phyloP scores from a whole-genome alignment of 2,329 filamentous ascomycete species.

The Clarireedia hainanense region DNA sequence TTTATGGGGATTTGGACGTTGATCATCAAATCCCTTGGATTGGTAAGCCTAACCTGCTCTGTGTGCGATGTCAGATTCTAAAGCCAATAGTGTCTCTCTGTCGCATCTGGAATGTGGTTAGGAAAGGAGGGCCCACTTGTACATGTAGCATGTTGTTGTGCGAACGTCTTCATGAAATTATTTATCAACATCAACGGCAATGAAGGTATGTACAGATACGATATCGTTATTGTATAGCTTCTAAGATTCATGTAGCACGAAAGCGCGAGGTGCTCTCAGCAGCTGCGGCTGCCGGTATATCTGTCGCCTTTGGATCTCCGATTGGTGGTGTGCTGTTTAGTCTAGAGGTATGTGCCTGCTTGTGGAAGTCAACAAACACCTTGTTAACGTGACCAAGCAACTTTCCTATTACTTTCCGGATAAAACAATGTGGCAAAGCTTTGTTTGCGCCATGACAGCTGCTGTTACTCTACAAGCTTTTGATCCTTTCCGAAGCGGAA shows the following conservation, averaged over 20 bases:
- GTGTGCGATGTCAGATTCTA: slow-evolving; percentile 18
- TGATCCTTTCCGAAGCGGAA: slow-evolving; percentile 90
- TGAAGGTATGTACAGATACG: slow-evolving; percentile 53
- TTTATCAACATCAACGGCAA: slow-evolving; percentile 77
- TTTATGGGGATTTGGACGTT: slow-evolving; percentile 88
- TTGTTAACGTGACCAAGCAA: slow-evolving; percentile 47
- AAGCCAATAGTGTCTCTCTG: slow-evolving; percentile 64
- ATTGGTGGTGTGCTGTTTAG: slow-evolving; percentile 94
- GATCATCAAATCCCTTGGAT: slow-evolving; percentile 77
- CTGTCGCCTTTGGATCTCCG: slow-evolving; percentile 54
- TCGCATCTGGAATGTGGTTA: slow-evolving; percentile 91
- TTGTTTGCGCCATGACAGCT: slow-evolving; percentile 98
- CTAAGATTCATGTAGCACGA: slow-evolving; percentile 48
- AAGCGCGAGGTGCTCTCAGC: slow-evolving; percentile 91
- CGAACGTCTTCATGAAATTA: slow-evolving; percentile 86
- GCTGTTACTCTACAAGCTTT: slow-evolving; percentile 87
- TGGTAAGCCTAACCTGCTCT: slow-evolving; percentile 45
- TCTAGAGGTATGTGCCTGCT: slow-evolving; percentile 55
- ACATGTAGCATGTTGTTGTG: slow-evolving; percentile 94
- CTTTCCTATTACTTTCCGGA: slow-evolving; percentile 96
- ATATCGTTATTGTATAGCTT: neutral
- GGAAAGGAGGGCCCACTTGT: slow-evolving; percentile 94
- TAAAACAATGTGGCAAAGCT: slow-evolving; percentile 99
- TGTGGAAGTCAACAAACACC: neutral
- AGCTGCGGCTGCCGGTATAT: slow-evolving; percentile 61